phyloP scores from a whole-genome alignment of 148 eudicot species.

The Rhododendron ferrugineum region DNA sequence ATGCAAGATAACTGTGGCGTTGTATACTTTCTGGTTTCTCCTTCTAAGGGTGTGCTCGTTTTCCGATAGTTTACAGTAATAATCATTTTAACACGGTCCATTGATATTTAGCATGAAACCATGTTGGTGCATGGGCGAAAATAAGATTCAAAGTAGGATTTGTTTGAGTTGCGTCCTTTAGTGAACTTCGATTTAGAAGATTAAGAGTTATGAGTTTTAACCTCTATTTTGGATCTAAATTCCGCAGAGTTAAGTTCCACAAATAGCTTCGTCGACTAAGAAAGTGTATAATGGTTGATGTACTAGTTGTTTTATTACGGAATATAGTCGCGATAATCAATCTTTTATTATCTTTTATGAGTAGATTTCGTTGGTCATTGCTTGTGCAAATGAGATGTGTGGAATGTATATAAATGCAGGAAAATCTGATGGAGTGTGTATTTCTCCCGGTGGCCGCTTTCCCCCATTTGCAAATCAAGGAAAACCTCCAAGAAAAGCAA shows the following conservation, averaged over 20 bases:
- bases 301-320: not conserved
- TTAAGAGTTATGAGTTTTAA: not conserved
- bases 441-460: slow-evolving; percentile 92
- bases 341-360: not conserved
- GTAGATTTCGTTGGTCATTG: not conserved
- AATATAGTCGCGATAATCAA: not conserved
- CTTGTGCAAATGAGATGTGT: not conserved
- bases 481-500: slow-evolving; percentile 65
- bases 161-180: not conserved
- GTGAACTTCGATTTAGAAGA: not conserved
- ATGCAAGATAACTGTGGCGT: not conserved
- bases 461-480: slow-evolving; percentile 71
- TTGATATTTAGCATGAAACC: not conserved
- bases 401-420: slow-evolving; percentile 40
- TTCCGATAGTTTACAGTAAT: not conserved
- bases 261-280: not conserved
- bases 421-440: slow-evolving; percentile 66
- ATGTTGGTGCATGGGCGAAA: not conserved
- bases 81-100: not conserved
- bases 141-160: not conserved
- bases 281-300: not conserved
- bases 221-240: not conserved
- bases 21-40: not conserved
- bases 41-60: not conserved
- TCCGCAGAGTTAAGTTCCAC: not conserved